Conservation (phyloP, 31 red algal species). For the Asparagopsis taxiformis region DNA sequence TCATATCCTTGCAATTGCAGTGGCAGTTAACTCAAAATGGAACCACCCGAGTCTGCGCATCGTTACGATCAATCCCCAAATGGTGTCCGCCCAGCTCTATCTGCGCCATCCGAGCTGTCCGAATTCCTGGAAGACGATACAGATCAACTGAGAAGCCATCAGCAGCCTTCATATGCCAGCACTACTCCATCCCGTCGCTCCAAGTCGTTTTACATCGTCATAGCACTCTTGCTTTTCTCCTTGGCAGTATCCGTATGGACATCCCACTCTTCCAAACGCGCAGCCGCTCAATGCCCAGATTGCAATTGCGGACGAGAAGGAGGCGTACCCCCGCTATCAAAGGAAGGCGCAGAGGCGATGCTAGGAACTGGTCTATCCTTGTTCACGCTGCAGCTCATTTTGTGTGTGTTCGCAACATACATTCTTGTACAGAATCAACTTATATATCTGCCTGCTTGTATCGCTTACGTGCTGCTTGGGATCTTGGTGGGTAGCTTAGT, state of each 20-base stretch:
- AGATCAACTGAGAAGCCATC: too few species aligned
- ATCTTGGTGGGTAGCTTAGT: constrained; percentile 78
- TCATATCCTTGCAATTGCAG: too few species aligned
- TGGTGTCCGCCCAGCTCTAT: too few species aligned
- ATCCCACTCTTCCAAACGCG: constrained; percentile 17
- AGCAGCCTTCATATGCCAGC: too few species aligned
- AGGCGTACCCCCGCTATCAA: constrained; percentile 34
- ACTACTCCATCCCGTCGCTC: constrained; percentile 15
- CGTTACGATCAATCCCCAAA: too few species aligned
- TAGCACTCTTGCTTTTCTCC: constrained; percentile 61
- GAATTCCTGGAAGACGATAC: too few species aligned
- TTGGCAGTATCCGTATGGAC: constrained; percentile 75
- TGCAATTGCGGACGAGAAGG: constrained; percentile 76
- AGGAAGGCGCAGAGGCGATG: constrained; percentile 66
- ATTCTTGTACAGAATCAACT: constrained; percentile 68
- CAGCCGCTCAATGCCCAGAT: constrained; percentile 56
- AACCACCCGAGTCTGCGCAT: too few species aligned
- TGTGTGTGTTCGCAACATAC: constrained; percentile 86
- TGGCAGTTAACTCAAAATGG: too few species aligned
- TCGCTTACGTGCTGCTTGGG: constrained; percentile 92
- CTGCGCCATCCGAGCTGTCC: too few species aligned
- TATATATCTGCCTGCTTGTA: constrained; percentile 89
- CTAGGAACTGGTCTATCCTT: constrained; percentile 85
- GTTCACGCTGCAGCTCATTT: constrained; percentile 68
- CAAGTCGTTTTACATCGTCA: constrained; percentile 13